Conservation (phyloP, 805 yeast genomes). For the Cyberlindnera samutprakarnensis region DNA sequence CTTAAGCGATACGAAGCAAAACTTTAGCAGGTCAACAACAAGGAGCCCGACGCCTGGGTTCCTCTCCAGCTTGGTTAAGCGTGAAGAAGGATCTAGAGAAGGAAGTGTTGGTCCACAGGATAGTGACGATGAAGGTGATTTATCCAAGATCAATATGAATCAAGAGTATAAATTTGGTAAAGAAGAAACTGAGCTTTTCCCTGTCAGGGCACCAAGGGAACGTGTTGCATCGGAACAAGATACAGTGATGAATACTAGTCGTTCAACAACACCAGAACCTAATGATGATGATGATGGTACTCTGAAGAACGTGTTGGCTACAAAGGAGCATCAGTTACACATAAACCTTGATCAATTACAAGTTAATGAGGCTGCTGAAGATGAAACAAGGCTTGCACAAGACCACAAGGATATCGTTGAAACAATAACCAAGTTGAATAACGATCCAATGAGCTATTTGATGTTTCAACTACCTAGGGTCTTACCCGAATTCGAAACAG, state of each 20-base stretch:
- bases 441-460: slow-evolving; percentile 27
- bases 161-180: slow-evolving; percentile 41
- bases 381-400: slow-evolving; percentile 25
- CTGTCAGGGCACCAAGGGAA: slow-evolving; percentile 59
- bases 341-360: slow-evolving; percentile 23
- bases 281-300: slow-evolving; percentile 7
- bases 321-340: slow-evolving; percentile 22
- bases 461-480: slow-evolving; percentile 32
- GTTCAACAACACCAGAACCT: slow-evolving; percentile 18
- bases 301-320: slow-evolving; percentile 13
- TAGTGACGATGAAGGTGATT: slow-evolving; percentile 35
- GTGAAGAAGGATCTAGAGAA: slow-evolving; percentile 17
- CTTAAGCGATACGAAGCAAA: slow-evolving; percentile 13
- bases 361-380: slow-evolving; percentile 29
- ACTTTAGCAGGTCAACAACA: slow-evolving; percentile 17
- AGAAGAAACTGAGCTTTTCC: slow-evolving; percentile 53
- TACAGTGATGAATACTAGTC: slow-evolving; percentile 4
- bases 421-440: slow-evolving; percentile 21
- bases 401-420: slow-evolving; percentile 33
- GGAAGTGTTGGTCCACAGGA: slow-evolving; percentile 23
- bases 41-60: slow-evolving; percentile 36
- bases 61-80: slow-evolving; percentile 26
- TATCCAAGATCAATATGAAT: slow-evolving; percentile 54
- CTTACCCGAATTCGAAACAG: slow-evolving; percentile 27
- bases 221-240: slow-evolving; percentile 14